Percentiles rank a stretch among this genome's conserved stretches.
These are phyloP conservation scores for Pleurotus djamor DNA, from an alignment of 768 basidiomycete genomes.

Conservation along the genomic window DNA sequence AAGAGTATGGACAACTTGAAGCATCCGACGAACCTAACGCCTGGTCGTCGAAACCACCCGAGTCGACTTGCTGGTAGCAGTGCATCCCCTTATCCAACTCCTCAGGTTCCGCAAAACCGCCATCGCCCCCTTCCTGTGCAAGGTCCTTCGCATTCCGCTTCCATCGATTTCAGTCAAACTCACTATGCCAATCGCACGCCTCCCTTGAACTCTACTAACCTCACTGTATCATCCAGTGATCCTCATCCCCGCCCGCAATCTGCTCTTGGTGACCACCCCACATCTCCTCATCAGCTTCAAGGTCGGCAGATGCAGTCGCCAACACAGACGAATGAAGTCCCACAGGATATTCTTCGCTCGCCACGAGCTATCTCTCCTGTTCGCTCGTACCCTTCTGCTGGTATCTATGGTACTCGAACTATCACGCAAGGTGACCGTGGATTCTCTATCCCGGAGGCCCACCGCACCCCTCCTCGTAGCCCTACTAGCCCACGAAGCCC, in stretches of 20 bases:
- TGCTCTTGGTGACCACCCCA: constrained; percentile 47
- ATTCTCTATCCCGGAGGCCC: constrained; percentile 39
- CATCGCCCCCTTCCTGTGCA: constrained; percentile 37
- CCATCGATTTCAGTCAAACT: constrained; percentile 26
- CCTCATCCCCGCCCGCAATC: constrained; percentile 65
- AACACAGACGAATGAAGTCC: constrained; percentile 20
- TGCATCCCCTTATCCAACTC: constrained; percentile 20
- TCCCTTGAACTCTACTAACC: constrained; percentile 12
- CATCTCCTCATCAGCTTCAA: constrained; percentile 30
- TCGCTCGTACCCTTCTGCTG: constrained; percentile 25
- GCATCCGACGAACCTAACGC: constrained; percentile 30
- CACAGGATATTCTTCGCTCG: constrained; percentile 34
- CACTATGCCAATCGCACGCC: constrained; percentile 23
- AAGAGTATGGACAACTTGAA: constrained; percentile 62
- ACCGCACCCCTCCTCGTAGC: constrained; percentile 57
- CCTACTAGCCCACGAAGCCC: constrained; percentile 55
- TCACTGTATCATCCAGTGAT: constrained; percentile 48
- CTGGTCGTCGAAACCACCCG: constrained; percentile 28
- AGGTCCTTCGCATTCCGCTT: constrained; percentile 29
- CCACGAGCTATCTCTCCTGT: constrained; percentile 37
- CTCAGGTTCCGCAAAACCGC: constrained; percentile 42
- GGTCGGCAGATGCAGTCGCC: constrained; percentile 32
- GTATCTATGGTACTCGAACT: constrained; percentile 26
- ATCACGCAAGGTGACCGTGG: constrained; percentile 29
- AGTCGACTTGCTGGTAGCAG: constrained; percentile 16